These are phyloP conservation scores for Cinnamomum chago DNA, from an alignment of 164 flowering plant genomes.

Conservation along the genomic window DNA sequence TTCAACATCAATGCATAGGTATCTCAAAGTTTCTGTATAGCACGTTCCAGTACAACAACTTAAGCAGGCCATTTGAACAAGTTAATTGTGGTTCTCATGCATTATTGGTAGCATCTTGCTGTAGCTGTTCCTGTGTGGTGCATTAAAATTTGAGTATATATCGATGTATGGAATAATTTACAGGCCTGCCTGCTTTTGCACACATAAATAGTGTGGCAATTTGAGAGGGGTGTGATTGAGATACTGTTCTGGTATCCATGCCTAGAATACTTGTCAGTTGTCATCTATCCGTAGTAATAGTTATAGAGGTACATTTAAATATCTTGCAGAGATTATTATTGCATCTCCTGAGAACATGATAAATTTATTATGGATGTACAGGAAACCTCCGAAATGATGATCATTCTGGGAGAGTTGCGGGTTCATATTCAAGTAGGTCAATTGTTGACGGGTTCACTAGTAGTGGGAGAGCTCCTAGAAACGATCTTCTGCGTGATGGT, in stretches of 20 bases:
- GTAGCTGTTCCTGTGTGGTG: background rate
- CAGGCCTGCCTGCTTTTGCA: background rate
- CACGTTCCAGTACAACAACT: background rate
- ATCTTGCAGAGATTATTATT: background rate
- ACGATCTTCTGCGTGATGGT: slow-evolving; percentile 58
- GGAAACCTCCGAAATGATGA: slow-evolving; percentile 23
- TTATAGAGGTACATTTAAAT: background rate
- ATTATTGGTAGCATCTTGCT: background rate
- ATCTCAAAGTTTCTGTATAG: background rate
- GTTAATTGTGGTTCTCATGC: background rate
- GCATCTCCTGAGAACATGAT: background rate
- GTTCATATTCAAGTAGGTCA: slow-evolving; percentile 20
- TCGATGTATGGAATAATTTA: background rate
- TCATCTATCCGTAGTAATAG: background rate
- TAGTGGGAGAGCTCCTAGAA: slow-evolving; percentile 15
- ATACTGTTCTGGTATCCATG: background rate
- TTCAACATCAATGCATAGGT: background rate
- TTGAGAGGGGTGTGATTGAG: background rate
- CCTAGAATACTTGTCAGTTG: background rate
- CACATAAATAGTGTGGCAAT: background rate
- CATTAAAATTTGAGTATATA: background rate
- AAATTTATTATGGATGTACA: slow-evolving; percentile 16
- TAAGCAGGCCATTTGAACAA: background rate
- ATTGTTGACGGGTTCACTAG: slow-evolving; percentile 16
- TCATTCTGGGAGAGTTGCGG: slow-evolving; percentile 15